Base-by-base conservation (phyloP, 179 eudicot genomes). In the Beta lomatogona region DNA sequence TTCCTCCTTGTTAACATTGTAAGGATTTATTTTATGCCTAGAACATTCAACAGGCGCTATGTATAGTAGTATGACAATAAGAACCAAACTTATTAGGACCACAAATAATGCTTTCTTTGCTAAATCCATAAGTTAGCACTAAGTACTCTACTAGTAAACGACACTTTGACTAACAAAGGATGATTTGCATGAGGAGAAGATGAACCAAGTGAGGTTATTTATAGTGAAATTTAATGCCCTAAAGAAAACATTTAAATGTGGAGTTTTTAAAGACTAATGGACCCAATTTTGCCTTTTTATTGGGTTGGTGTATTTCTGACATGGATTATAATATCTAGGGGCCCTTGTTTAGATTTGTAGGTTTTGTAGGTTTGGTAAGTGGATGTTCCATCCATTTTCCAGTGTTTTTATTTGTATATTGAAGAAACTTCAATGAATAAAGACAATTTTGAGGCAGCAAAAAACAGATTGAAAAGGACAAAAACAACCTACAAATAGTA, bases 21-120 rank as follows among this genome's bases (percentile, higher is more conserved):
- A 28, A 70, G 86, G 61, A 76, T 79, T 53, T 41, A 76, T 82
- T 68, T 64, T 84, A 80, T 80, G 73, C 79, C 95, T 85, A 79
- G 87, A 81, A 73, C 86, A 84, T 75, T 72, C 86, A 61, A 87
- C 81, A 83, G 81, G 85, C 14, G 73, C 64, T 31, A 83, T 41
- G 69, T 52, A 54, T 52, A 80, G 65, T 60, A 80, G 22, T 63
- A 16, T 21, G 18, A 6, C 70, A 25, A 69, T 2, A 66, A 75
- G 55, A 10, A 59, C 75, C 36, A 73, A 55, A 9, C 16, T 70
- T 25, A 25, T 25, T 46, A 78, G 45, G 50, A 59, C 67, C 61
- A 83, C 31, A 63, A 76, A 28, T 12, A 73, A 52, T 54, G 57
- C 54, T 65, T 53, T 80, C 54, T 22, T 44, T 21, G 13, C 13